phyloP scores from a whole-genome alignment of 768 basidiomycete genomes.

The Amanita pseudoporphyria region DNA sequence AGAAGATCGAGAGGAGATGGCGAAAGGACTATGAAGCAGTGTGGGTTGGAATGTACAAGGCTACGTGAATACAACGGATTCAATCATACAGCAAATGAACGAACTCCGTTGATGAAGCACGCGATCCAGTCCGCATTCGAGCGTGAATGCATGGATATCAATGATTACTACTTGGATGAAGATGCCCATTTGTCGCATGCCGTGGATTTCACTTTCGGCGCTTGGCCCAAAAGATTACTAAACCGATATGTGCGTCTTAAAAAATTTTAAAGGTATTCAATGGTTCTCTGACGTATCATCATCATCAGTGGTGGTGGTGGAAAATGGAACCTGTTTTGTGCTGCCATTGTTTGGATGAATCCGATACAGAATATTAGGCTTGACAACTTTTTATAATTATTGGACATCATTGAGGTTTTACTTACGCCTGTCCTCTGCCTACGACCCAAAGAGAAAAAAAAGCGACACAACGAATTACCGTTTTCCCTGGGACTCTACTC shows the following conservation, averaged over 20 bases:
- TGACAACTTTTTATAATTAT: background rate
- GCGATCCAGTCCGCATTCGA: constrained; percentile 13
- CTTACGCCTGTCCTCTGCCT: background rate
- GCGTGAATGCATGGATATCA: constrained; percentile 3
- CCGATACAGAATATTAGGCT: constrained; percentile 29
- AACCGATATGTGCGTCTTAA: constrained; percentile 59
- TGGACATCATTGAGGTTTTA: background rate
- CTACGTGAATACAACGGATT: background rate
- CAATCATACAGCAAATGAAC: constrained; percentile 10
- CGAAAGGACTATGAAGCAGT: background rate
- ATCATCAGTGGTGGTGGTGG: constrained; percentile 78
- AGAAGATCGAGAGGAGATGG: constrained; percentile 12
- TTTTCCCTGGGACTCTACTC: background rate
- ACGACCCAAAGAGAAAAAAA: background rate
- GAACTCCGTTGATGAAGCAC: constrained; percentile 15
- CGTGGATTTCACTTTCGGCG: constrained; percentile 49
- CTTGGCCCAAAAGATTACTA: constrained; percentile 59
- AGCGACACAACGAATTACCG: background rate
- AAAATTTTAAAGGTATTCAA: too few species aligned
- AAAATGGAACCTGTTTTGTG: constrained; percentile 53
- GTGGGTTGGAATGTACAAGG: background rate
- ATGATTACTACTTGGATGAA: constrained; percentile 17
- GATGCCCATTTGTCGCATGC: constrained; percentile 33
- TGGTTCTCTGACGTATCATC: background rate
- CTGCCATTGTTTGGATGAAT: constrained; percentile 53